A percentile compares a stretch with the other conserved stretches of the same genome.
phyloP scores from a whole-genome alignment of 176 grass and related monocot species.

The Chrysopogon serrulatus region DNA sequence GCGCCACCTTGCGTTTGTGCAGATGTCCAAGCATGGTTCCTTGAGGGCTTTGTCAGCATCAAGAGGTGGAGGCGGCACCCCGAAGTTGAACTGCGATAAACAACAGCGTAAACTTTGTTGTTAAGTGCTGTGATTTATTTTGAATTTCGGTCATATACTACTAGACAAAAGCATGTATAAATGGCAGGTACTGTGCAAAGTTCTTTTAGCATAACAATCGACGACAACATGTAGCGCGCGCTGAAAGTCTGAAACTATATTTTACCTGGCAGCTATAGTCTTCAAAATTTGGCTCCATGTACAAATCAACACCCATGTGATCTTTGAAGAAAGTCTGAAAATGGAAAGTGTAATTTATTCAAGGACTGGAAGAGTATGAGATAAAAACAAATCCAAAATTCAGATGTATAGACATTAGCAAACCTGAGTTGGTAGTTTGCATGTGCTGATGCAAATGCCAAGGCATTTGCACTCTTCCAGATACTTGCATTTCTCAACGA shows the following conservation, averaged over 20 bases:
- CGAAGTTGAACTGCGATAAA: constrained; percentile 73
- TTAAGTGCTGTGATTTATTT: background rate
- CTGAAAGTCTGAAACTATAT: background rate
- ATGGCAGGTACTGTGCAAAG: background rate
- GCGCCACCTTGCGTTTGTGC: constrained; percentile 45
- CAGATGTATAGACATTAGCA: too few species aligned
- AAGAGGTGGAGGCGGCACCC: constrained; percentile 36
- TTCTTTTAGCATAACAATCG: background rate
- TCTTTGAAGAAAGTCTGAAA: too few species aligned
- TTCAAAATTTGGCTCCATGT: too few species aligned
- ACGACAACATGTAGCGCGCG: background rate
- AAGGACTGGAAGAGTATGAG: too few species aligned
- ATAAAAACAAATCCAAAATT: too few species aligned
- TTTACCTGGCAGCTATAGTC: constrained; percentile 84
- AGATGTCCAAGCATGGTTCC: constrained; percentile 73
- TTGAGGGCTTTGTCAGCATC: constrained; percentile 52
- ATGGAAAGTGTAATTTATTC: too few species aligned
- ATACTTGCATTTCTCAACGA: constrained; percentile 76
- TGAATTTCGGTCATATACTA: background rate
- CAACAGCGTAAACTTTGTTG: background rate
- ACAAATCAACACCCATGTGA: too few species aligned
- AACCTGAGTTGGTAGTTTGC: too few species aligned
- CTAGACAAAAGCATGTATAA: background rate
- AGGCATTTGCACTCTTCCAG: constrained; percentile 92
- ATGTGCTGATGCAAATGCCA: too few species aligned